Conservation (phyloP, 2,329 filamentous ascomycete genomes). For the Diaporthe ampelina region DNA sequence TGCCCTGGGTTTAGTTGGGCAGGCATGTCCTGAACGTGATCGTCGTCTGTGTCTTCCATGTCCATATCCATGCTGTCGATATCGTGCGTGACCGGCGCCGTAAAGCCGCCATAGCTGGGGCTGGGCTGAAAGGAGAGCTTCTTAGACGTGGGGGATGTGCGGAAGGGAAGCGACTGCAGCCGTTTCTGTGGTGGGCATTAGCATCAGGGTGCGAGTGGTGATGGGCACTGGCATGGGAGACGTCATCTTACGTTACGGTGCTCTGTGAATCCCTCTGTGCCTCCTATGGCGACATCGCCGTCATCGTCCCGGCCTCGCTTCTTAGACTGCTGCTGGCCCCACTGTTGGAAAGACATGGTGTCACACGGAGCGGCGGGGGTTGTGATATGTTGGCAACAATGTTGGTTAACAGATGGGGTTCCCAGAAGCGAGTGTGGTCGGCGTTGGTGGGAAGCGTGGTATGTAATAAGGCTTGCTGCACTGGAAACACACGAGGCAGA, state of each 20-base stretch:
- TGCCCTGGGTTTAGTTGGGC: conserved; percentile 49
- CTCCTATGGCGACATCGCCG: conserved; percentile 51
- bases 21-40: conserved; percentile 35
- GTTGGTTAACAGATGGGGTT: not conserved
- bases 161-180: conserved; percentile 65
- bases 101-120: conserved; percentile 44
- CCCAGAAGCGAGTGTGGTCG: conserved; percentile 35
- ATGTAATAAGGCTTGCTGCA: conserved; percentile 10
- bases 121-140: conserved; percentile 50
- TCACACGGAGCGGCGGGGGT: not conserved
- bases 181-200: conserved; percentile 61
- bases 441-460: conserved; percentile 12
- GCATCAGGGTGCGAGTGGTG: not conserved
- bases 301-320: conserved; percentile 63
- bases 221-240: not conserved
- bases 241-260: conserved; percentile 61
- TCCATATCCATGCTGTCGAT: conserved; percentile 64
- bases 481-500: not conserved
- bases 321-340: conserved; percentile 55
- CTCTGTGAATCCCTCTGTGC: conserved; percentile 60
- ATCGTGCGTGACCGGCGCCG: conserved; percentile 43
- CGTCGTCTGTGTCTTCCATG: conserved; percentile 56
- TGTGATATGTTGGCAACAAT: conserved; percentile 22
- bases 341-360: conserved; percentile 56
- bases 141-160: conserved; percentile 59